phyloP scores from a whole-genome alignment of 148 eudicot genomes.

The Rhododendron kiyosumense region DNA sequence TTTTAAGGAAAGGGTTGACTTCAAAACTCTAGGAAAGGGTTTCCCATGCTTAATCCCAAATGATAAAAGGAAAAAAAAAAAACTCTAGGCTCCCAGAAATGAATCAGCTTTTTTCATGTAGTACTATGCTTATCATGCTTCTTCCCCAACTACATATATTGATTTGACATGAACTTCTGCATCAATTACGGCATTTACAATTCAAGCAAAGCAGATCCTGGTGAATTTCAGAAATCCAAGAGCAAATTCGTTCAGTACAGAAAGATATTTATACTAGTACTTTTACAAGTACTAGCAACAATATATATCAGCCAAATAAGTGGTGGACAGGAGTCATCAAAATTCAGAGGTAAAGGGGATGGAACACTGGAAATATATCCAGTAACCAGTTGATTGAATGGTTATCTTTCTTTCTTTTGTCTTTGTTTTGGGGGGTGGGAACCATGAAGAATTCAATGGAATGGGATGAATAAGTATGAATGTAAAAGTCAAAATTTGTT shows the following conservation, averaged over 20 bases:
- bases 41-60: neutral
- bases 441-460: neutral
- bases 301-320: neutral
- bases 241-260: neutral
- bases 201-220: neutral
- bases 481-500: neutral
- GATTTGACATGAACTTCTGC: neutral
- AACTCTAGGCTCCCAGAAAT: neutral
- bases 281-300: neutral
- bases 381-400: neutral
- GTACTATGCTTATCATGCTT: neutral
- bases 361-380: neutral
- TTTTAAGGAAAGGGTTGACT: neutral
- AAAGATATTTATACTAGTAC: neutral
- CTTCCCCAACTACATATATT: neutral
- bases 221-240: neutral
- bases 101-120: neutral
- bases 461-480: no score
- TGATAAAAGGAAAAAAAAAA: neutral
- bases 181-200: neutral
- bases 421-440: neutral
- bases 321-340: neutral
- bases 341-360: neutral
- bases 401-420: neutral
- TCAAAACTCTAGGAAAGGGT: neutral